Evolutionary conservation across 441 rosid genomes (phyloP), one percentile per base, ranked within the genome.

Genomic region (Arabidopsis hybrid): DNA sequence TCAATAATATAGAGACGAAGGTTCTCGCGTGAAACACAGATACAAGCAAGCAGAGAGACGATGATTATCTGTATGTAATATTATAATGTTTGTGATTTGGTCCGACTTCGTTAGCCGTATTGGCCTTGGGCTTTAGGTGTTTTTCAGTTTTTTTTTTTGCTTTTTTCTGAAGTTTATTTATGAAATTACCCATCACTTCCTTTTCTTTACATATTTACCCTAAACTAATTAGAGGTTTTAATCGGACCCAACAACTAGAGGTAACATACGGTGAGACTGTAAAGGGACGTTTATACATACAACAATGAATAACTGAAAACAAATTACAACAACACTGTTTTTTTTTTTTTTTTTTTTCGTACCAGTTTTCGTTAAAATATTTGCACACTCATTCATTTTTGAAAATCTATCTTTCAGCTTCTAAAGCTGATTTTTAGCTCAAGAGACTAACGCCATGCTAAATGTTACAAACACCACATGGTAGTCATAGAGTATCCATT

Each of bases 21-120:
- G 51, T 71, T 50, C 43, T 60, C 50, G 68, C 42, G 51, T 71
- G 35, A 60, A 61, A 39, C 17, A 39, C 35, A 39, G 65, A 38
- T 14, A 58, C 16, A 26, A 26, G 29, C 29, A 26, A 26, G 29
- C 29, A 26, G 29, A 26, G 29, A 26, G 29, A 26, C 3, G 29
- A 26, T 26, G 29, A 26, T 2, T 26, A 26, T 26, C 29, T 26
- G 3, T 14, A 7, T 56, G 11, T 14, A 57, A 57, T 38, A 38
- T 18, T 40, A 39, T 59, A 59, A 6, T 40, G 65, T 60, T 18
- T 39, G 34, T 60, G 47, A 60, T 7, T 60, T 60, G 50, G 47
- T 60, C 65, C 47, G 49, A 18, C 16, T 39, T 60, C 14, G 47
- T 18, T 18, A 47, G 47, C 61, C 12, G 26, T 57, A 17, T 18